Percentiles rank a stretch among this genome's conserved stretches.
Conservation (phyloP, 1,139 yeast species). For the Saccharomyces hybrid region DNA sequence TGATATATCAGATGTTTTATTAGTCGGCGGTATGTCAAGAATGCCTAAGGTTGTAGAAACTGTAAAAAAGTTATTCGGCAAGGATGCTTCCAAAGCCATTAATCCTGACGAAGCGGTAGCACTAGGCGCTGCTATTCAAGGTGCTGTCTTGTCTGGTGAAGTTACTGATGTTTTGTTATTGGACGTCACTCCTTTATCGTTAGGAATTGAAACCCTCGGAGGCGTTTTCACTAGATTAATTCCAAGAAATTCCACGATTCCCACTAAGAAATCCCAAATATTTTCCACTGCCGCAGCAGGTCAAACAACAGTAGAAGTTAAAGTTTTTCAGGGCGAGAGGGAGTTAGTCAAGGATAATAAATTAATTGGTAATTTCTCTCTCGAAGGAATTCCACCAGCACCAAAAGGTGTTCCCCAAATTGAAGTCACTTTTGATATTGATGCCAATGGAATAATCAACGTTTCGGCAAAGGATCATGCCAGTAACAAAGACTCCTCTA, state of each 20-base stretch:
- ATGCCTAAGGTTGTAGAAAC: conserved; percentile 99
- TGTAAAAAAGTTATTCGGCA: conserved; percentile 86
- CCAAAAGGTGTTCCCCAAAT: conserved; percentile 99
- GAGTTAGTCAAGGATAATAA: conserved; percentile 98
- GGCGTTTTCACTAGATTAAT: conserved; percentile 98
- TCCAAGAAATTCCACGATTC: conserved; percentile 96
- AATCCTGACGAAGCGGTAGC: conserved; percentile 99
- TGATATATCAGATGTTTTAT: conserved; percentile 87
- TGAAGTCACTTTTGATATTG: conserved; percentile 96
- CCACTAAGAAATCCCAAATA: conserved; percentile 93
- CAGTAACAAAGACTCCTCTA: conserved; percentile 95
- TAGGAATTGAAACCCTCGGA: conserved; percentile 98
- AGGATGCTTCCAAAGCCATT: conserved; percentile 96
- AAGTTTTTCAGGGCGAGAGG: conserved; percentile 99
- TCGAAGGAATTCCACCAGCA: conserved; percentile 96
- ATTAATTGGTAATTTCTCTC: conserved; percentile 94
- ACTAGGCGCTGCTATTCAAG: conserved; percentile 99
- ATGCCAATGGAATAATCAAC: conserved; percentile 98
- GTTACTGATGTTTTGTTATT: conserved; percentile 90
- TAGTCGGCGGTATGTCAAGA: conserved; percentile 99
- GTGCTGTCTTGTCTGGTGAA: conserved; percentile 98
- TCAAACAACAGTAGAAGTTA: conserved; percentile 96
- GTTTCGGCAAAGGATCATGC: conserved; percentile 99
- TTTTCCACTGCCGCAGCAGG: conserved; percentile 99
- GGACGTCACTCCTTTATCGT: conserved; percentile 95